These are phyloP conservation scores for Funneliformis mosseae DNA, from an alignment of 192 early-diverging fungal species.

Conservation along the genomic window DNA sequence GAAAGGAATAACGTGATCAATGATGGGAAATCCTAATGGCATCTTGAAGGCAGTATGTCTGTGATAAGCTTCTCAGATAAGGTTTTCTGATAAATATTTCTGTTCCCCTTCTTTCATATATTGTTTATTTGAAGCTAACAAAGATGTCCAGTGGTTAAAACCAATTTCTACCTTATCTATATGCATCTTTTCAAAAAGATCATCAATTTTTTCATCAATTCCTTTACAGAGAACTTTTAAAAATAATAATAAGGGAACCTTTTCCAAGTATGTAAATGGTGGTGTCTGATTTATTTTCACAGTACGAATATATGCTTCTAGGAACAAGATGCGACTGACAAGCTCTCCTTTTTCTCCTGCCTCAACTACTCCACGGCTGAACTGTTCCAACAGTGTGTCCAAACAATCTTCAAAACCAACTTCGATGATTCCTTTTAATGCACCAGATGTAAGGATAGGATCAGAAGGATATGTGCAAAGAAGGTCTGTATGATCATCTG, in stretches of 20 bases:
- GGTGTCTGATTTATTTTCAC: not conserved
- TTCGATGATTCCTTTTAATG: slow-evolving; percentile 9
- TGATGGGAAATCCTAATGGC: not conserved
- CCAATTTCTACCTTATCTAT: not conserved
- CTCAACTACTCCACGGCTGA: slow-evolving; percentile 14
- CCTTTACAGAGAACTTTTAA: not conserved
- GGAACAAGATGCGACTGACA: not conserved
- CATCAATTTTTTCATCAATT: not conserved
- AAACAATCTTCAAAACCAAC: slow-evolving; percentile 9
- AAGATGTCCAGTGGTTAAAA: slow-evolving; percentile 19
- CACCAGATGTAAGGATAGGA: slow-evolving; percentile 1
- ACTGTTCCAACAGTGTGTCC: slow-evolving; percentile 9
- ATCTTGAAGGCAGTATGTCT: slow-evolving; percentile 5
- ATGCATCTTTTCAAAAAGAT: not conserved
- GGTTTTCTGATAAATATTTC: slow-evolving; percentile 1
- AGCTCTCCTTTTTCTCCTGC: slow-evolving; percentile 2
- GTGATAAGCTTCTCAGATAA: slow-evolving; percentile 15
- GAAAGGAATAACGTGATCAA: slow-evolving; percentile 12
- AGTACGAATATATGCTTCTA: not conserved
- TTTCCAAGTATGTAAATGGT: too few species aligned
- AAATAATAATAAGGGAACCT: too few species aligned
- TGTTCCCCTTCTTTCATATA: not conserved
- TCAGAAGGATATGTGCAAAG: slow-evolving; percentile 26
- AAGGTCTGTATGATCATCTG: not conserved
- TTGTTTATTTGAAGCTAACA: slow-evolving; percentile 7